Percentiles rank a stretch among this genome's conserved stretches.
phyloP scores from a whole-genome alignment of 495 filamentous ascomycete genomes.

The Tetracladium setigerum region DNA sequence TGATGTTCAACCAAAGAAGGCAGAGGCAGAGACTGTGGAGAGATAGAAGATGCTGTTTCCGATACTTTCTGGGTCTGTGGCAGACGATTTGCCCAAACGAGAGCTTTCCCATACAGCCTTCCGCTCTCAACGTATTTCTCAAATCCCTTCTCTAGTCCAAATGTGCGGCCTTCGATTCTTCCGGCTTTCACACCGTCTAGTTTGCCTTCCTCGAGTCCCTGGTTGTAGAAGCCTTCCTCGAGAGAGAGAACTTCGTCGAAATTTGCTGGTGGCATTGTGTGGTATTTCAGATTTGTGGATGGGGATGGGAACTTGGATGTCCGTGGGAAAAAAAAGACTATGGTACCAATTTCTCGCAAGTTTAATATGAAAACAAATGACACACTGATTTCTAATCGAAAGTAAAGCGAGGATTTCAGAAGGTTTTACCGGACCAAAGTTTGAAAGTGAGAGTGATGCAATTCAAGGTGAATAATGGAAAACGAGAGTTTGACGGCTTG shows the following conservation, averaged over 20 bases:
- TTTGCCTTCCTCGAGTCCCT: constrained; percentile 71
- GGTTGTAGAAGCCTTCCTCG: constrained; percentile 77
- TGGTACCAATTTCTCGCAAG: too few species aligned
- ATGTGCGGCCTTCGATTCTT: constrained; percentile 76
- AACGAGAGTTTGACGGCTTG: too few species aligned
- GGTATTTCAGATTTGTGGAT: not conserved
- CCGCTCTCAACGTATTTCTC: constrained; percentile 83
- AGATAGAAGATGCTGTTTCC: constrained; percentile 3
- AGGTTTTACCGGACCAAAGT: too few species aligned
- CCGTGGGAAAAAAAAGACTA: too few species aligned
- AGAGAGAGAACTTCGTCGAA: constrained; percentile 70
- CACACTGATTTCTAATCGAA: too few species aligned
- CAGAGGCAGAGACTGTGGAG: constrained; percentile 19
- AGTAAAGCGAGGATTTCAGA: too few species aligned
- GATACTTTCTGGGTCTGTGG: constrained; percentile 19
- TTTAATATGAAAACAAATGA: too few species aligned
- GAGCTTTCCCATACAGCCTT: constrained; percentile 67
- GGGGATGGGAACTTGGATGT: too few species aligned
- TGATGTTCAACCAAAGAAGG: constrained; percentile 47
- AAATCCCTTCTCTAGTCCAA: constrained; percentile 89
- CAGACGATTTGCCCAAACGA: constrained; percentile 69
- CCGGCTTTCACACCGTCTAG: constrained; percentile 75
- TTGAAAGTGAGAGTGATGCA: too few species aligned
- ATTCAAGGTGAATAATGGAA: too few species aligned
- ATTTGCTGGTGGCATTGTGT: constrained; percentile 32